Base-by-base conservation (phyloP, 305 asterid genomes). In the Lippia alba region DNA sequence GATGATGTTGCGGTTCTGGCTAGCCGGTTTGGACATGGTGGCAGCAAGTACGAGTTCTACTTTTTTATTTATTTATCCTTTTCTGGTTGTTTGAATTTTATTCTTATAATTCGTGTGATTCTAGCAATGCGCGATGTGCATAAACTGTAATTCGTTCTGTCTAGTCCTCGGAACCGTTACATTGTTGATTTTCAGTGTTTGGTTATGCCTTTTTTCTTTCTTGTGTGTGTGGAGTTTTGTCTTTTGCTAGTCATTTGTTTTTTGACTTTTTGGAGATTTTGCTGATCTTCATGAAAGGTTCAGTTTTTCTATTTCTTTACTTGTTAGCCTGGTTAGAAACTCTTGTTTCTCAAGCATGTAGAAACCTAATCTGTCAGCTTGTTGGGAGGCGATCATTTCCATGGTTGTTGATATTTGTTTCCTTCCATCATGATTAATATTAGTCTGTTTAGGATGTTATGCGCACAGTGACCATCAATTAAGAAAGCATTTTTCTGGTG, bases 1-100 rank as follows among this genome's bases (percentile, higher is more conserved):
- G 81, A 55, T 44, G 61, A 71, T 45, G 66, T 69, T n/a, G 75
- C 63, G 39, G 76, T 64, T 67, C 61, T 56, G 50, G 77, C 67
- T 11, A 61, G 74, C 72, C 79, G 73, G 49, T 56, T 64, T 40
- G 82, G 79, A 51, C 48, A 76, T 50, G 79, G 73, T 48, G 86
- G 84, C 16, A 79, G 73, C 82, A 84, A 83, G 95, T 88, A 82
- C 34, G 74, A 34, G 20, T 75, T 78, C 79, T 70, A 40, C 62
- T 51, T 74, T 65, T 74, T 60, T 71, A 5, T 75, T 60, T 71
- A 5, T 75, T 68, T 56, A 14, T 32, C 59, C 51, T 40, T 41
- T 61, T 57, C 19, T 46, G 34, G 48, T 20, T 30, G 49, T 67
- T 48, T 69, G 44, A 33, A 39, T 56, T 67, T 64, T 34, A 73